Conservation (phyloP, 176 grass and related monocot genomes). For the Bolboschoenus planiculmis region DNA sequence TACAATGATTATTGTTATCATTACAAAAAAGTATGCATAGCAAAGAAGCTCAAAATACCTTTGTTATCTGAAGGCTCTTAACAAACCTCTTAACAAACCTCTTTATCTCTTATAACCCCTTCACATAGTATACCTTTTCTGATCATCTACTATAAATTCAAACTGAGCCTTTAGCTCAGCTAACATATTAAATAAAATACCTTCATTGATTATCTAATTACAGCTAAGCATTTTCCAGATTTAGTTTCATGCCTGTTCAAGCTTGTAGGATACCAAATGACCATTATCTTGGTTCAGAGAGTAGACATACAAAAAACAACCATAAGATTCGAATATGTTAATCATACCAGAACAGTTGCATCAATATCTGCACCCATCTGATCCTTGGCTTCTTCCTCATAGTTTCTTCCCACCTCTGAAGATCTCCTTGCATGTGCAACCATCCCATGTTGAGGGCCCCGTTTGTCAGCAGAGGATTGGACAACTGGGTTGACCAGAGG, state of each 20-base stretch:
- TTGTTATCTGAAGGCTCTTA: background rate
- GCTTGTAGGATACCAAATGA: conserved; percentile 30
- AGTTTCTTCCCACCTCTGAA: conserved; percentile 38
- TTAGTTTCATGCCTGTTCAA: conserved; percentile 37
- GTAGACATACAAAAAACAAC: conserved; percentile 25
- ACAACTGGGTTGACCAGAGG: conserved; percentile 62
- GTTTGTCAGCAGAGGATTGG: conserved; percentile 1
- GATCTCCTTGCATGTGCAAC: conserved; percentile 13
- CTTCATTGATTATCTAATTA: background rate
- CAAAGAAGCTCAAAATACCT: background rate
- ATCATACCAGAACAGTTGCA: conserved; percentile 25
- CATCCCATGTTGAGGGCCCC: background rate
- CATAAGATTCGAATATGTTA: background rate
- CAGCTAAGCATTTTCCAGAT: conserved; percentile 21
- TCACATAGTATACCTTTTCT: background rate
- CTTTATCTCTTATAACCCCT: background rate
- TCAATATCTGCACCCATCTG: conserved; percentile 12
- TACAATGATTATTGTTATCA: background rate
- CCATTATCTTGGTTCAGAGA: conserved; percentile 21
- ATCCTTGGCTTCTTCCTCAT: conserved; percentile 33
- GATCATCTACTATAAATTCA: conserved; percentile 7
- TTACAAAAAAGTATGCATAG: background rate
- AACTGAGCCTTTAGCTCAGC: background rate
- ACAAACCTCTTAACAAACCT: background rate
- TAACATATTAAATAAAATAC: background rate